Conservation (phyloP, 177 flowering plant species). For the Vitis hybrid region DNA sequence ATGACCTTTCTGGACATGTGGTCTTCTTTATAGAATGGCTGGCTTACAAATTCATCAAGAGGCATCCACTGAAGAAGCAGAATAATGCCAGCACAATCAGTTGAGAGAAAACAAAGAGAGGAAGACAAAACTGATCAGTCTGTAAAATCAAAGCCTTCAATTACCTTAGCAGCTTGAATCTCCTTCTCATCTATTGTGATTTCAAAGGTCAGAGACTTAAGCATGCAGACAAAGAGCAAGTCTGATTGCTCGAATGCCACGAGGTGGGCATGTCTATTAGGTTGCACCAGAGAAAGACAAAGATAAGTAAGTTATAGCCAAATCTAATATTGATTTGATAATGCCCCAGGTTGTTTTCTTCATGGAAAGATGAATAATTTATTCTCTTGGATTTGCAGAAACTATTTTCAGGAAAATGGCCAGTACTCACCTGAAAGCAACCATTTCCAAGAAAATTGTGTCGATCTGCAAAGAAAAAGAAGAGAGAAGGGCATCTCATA, state of each 20-base stretch:
- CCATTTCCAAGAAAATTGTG: conserved; percentile 51
- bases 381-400: too few relatives aligned
- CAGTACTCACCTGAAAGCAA: conserved; percentile 55
- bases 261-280: conserved; percentile 59
- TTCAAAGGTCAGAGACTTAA: conserved; percentile 49
- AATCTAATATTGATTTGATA: not conserved
- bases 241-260: conserved; percentile 75
- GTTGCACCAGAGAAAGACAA: not conserved
- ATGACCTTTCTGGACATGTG: conserved; percentile 53
- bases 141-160: not conserved
- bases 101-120: not conserved
- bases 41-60: conserved; percentile 51
- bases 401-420: not conserved
- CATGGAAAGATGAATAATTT: not conserved
- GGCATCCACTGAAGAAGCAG: conserved; percentile 67
- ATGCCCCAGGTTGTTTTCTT: not conserved
- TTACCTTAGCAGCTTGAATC: conserved; percentile 74
- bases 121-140: not conserved
- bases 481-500: not conserved
- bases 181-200: conserved; percentile 61
- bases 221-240: conserved; percentile 72
- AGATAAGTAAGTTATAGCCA: not conserved
- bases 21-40: conserved; percentile 54
- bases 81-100: not conserved
- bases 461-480: conserved; percentile 41